These are phyloP conservation scores for Mallotus nudiflorus DNA, from an alignment of 345 rosid genomes.

Conservation along the genomic window DNA sequence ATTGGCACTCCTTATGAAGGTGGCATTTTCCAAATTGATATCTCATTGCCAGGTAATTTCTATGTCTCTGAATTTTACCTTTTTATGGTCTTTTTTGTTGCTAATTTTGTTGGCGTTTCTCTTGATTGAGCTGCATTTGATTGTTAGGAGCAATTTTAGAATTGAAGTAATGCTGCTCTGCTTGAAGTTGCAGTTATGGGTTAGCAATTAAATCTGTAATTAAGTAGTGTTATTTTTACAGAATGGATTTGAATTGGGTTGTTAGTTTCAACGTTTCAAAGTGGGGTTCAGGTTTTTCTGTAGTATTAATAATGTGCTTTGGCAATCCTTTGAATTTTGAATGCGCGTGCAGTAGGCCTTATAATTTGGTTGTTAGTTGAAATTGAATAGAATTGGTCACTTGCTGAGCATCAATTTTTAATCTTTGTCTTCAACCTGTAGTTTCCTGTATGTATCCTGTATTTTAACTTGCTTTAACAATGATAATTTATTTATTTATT, in stretches of 20 bases:
- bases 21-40: conserved; percentile 83
- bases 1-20: conserved; percentile 91
- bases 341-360: background rate
- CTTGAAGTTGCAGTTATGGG: background rate
- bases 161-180: background rate
- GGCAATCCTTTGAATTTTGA: conserved; percentile 6
- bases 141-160: background rate
- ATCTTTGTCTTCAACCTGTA: too few species aligned
- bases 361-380: too few species aligned
- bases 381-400: background rate
- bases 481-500: too few species aligned
- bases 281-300: background rate
- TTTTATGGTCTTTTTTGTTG: too few species aligned
- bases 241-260: background rate
- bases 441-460: too few species aligned
- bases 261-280: too few species aligned
- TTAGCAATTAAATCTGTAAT: too few species aligned
- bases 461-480: conserved; percentile 10
- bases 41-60: conserved; percentile 62
- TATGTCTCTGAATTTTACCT: background rate
- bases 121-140: conserved; percentile 5
- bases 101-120: background rate
- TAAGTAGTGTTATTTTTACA: too few species aligned
- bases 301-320: background rate
- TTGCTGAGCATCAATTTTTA: too few species aligned